Conservation (phyloP, 495 filamentous ascomycete genomes). For the Podospora fimiseda region DNA sequence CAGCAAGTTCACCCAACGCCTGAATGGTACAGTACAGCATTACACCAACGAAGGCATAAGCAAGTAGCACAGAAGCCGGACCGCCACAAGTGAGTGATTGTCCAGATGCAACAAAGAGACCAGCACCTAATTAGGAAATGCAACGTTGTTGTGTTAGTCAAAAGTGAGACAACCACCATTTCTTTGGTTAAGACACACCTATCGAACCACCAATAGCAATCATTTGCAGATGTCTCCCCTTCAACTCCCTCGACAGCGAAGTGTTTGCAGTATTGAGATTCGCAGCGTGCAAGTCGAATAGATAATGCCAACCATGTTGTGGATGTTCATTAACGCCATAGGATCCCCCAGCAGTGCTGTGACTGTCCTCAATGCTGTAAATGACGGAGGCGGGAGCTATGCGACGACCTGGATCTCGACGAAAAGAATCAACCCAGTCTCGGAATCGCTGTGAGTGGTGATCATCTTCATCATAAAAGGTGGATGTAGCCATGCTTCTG, state of each 20-base stretch:
- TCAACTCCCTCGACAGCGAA: constrained; percentile 67
- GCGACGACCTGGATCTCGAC: constrained; percentile 63
- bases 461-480: constrained; percentile 12
- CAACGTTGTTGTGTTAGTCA: too few species aligned
- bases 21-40: constrained; percentile 94
- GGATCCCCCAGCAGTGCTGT: too few species aligned
- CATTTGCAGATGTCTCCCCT: constrained; percentile 89
- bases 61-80: constrained; percentile 76
- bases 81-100: constrained; percentile 70
- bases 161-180: not conserved
- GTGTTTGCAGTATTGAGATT: constrained; percentile 69
- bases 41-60: constrained; percentile 72
- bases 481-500: constrained; percentile 31
- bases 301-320: constrained; percentile 39
- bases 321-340: too few species aligned
- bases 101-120: constrained; percentile 86
- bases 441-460: constrained; percentile 19
- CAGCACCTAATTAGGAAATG: too few species aligned
- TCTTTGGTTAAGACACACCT: constrained; percentile 44
- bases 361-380: constrained; percentile 17
- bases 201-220: constrained; percentile 95
- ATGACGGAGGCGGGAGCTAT: constrained; percentile 54
- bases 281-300: constrained; percentile 70
- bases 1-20: constrained; percentile 86
- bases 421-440: constrained; percentile 71